These are phyloP conservation scores for Trebouxia sp. DNA, from an alignment of 139 green algal species.

Conservation along the genomic window DNA sequence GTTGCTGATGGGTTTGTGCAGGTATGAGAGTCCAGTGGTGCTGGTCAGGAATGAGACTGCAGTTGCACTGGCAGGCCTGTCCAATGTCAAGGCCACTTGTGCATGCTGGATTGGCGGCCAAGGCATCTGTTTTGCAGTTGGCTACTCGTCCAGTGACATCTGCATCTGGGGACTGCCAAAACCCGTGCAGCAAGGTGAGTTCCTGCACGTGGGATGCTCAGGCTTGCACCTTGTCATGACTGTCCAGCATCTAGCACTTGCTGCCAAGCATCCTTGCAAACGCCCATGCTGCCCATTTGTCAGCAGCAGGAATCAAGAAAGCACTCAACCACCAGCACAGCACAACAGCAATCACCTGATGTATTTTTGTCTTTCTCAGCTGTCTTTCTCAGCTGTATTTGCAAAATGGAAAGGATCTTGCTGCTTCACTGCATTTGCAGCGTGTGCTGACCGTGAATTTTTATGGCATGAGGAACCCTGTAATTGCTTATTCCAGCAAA, in stretches of 20 bases:
- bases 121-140: conserved; percentile 60
- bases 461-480: no score
- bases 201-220: no score
- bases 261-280: no score
- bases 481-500: no score
- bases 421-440: no score
- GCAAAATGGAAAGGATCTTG: no score
- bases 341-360: no score
- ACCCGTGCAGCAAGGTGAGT: conserved; percentile 4
- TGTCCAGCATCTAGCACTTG: background rate
- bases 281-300: background rate
- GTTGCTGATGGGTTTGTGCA: background rate
- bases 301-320: background rate
- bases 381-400: no score
- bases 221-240: no score
- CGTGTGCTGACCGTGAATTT: no score
- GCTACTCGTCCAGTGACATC: conserved; percentile 65
- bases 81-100: conserved; percentile 42
- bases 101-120: conserved; percentile 63
- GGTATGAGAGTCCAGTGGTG: conserved; percentile 31
- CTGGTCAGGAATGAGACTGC: background rate
- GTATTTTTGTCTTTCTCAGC: no score
- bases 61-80: background rate
- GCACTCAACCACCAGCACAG: no score
- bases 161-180: conserved; percentile 56